Evolutionary conservation across 1,284 basidiomycete species (phyloP).

Genomic region (Ustilago tritici): DNA sequence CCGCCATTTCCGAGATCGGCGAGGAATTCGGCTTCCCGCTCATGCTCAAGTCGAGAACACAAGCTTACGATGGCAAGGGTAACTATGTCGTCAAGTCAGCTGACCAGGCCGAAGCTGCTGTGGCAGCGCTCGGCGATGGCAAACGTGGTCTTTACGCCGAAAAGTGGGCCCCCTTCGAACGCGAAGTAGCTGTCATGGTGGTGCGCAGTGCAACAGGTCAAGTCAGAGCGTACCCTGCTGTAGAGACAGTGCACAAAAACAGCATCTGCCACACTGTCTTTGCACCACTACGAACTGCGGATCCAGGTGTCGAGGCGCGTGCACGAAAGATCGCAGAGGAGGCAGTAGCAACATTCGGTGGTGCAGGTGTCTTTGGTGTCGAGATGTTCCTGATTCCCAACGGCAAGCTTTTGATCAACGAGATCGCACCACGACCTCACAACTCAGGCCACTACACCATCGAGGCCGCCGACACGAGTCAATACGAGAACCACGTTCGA

Average conservation of each 20-base stretch:
- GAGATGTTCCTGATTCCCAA: conserved; percentile 95
- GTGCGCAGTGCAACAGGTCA: conserved; percentile 79
- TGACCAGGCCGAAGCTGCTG: conserved; percentile 76
- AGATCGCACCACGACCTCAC: conserved; percentile 98
- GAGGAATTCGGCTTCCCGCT: conserved; percentile 82
- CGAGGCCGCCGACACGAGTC: conserved; percentile 93
- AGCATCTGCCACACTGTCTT: conserved; percentile 94
- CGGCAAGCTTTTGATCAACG: conserved; percentile 90
- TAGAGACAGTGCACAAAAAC: conserved; percentile 95
- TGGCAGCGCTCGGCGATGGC: conserved; percentile 72
- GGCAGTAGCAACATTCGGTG: conserved; percentile 82
- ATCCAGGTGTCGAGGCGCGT: conserved; percentile 73
- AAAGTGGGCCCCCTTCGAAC: conserved; percentile 88
- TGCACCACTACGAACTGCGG: conserved; percentile 76
- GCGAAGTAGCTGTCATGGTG: conserved; percentile 97
- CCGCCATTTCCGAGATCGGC: conserved; percentile 44
- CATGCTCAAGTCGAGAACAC: conserved; percentile 94
- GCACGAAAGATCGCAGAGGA: conserved; percentile 84
- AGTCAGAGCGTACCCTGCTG: conserved; percentile 86
- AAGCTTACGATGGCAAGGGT: conserved; percentile 96
- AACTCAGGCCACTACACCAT: conserved; percentile 99
- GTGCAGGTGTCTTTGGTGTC: conserved; percentile 96
- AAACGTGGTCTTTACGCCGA: conserved; percentile 82
- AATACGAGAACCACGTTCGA: conserved; percentile 97
- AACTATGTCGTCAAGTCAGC: conserved; percentile 81